phyloP scores from a whole-genome alignment of 176 grass and related monocot species.

The Cymbopogon citratus region DNA sequence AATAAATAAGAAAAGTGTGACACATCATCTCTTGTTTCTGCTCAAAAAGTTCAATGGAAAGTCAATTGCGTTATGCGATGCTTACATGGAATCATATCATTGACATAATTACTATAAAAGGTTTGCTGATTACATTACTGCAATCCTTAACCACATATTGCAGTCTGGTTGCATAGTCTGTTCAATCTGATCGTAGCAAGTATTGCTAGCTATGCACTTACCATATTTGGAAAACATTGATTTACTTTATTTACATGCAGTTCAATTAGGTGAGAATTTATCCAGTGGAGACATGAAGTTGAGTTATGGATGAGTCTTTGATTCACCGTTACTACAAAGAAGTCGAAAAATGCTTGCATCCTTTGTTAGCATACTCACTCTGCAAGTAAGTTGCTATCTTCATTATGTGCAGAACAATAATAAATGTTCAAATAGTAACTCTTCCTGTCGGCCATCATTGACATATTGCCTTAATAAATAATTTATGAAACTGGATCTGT shows the following conservation, averaged over 20 bases:
- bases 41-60: neutral
- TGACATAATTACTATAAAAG: neutral
- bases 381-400: conserved; percentile 1
- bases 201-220: neutral
- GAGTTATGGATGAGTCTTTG: neutral
- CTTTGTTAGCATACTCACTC: neutral
- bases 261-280: neutral
- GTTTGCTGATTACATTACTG: neutral
- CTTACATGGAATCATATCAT: neutral
- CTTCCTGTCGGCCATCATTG: too few relatives aligned
- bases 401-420: too few relatives aligned
- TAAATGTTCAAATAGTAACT: too few relatives aligned
- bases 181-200: neutral
- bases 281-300: neutral
- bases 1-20: neutral
- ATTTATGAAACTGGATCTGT: neutral
- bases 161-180: neutral
- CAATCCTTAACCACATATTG: neutral
- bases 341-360: neutral
- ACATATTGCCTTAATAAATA: neutral
- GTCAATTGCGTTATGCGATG: neutral
- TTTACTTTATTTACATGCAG: neutral
- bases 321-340: neutral
- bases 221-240: neutral
- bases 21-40: neutral